These are phyloP conservation scores for Myrica gale DNA, from an alignment of 306 rosid genomes.

Conservation along the genomic window DNA sequence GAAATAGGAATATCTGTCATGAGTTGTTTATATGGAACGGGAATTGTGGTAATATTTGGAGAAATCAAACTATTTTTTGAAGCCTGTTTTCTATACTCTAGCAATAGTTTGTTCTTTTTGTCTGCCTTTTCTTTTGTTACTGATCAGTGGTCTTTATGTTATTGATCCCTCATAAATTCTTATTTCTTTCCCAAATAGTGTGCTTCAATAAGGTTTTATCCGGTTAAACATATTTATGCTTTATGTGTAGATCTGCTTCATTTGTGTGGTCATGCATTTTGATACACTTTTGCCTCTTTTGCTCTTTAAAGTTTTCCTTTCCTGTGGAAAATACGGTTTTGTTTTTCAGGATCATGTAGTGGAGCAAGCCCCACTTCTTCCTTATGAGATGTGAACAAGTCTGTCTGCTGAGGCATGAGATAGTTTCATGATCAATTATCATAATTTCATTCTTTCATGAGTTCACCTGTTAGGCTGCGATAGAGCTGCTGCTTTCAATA, in stretches of 20 bases:
- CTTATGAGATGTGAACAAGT: neutral
- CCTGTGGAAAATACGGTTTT: neutral
- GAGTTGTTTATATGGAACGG: too few species aligned
- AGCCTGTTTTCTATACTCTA: neutral
- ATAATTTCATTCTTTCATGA: neutral
- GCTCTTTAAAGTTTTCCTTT: too few species aligned
- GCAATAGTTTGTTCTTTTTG: neutral
- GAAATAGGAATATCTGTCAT: too few species aligned
- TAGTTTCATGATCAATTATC: neutral
- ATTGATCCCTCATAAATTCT: neutral
- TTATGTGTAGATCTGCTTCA: neutral
- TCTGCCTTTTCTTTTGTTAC: neutral
- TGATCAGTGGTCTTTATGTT: neutral
- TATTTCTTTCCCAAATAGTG: neutral
- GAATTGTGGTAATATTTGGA: too few species aligned
- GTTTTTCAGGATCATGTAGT: neutral
- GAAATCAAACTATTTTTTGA: neutral
- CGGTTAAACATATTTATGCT: neutral
- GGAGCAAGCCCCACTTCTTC: neutral
- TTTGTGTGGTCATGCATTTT: neutral
- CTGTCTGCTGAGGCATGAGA: neutral
- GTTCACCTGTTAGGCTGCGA: neutral
- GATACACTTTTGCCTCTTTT: too few species aligned
- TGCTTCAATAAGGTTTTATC: neutral
- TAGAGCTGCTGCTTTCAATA: neutral